phyloP scores from a whole-genome alignment of 352 stramenopile genomes.

The Pythium phragmiticola region DNA sequence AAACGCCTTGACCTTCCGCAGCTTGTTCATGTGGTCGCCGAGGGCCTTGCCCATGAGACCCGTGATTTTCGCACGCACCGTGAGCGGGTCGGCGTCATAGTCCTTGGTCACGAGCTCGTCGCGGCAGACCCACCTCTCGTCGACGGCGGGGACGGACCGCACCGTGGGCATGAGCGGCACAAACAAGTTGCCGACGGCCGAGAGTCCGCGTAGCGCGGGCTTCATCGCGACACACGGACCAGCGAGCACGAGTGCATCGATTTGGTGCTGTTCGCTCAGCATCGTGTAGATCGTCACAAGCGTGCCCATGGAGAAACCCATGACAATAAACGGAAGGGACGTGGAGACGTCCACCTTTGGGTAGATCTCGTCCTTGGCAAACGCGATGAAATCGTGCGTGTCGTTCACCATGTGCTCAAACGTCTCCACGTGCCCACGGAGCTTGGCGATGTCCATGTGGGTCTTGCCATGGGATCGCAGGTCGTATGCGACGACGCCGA shows the following conservation, averaged over 20 bases:
- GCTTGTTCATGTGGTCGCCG: slow-evolving; percentile 20
- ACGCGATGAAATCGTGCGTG: slow-evolving; percentile 28
- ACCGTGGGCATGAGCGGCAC: slow-evolving; percentile 10
- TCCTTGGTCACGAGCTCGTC: slow-evolving; percentile 26
- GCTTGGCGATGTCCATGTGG: slow-evolving; percentile 14
- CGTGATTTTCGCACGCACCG: slow-evolving; percentile 19
- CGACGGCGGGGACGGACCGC: slow-evolving; percentile 25
- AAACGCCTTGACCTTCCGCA: slow-evolving; percentile 20
- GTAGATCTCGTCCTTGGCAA: slow-evolving; percentile 25
- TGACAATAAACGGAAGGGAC: slow-evolving; percentile 6
- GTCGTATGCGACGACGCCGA: no score
- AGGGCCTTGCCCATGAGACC: slow-evolving; percentile 20
- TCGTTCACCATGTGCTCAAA: slow-evolving; percentile 22
- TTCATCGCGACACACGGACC: slow-evolving; percentile 18
- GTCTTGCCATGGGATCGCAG: no score
- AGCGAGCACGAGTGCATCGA: slow-evolving; percentile 22
- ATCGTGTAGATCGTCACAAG: slow-evolving; percentile 27
- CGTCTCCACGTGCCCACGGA: slow-evolving; percentile 11
- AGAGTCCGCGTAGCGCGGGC: slow-evolving; percentile 17
- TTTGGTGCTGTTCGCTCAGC: slow-evolving; percentile 23
- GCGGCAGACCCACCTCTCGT: slow-evolving; percentile 24
- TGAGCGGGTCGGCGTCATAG: slow-evolving; percentile 29
- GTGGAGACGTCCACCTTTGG: slow-evolving; percentile 11
- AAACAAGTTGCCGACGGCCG: slow-evolving; percentile 7
- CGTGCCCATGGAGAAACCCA: slow-evolving; percentile 24